Base-by-base conservation (phyloP, 1,284 basidiomycete genomes). In the Pterulicium gracile region DNA sequence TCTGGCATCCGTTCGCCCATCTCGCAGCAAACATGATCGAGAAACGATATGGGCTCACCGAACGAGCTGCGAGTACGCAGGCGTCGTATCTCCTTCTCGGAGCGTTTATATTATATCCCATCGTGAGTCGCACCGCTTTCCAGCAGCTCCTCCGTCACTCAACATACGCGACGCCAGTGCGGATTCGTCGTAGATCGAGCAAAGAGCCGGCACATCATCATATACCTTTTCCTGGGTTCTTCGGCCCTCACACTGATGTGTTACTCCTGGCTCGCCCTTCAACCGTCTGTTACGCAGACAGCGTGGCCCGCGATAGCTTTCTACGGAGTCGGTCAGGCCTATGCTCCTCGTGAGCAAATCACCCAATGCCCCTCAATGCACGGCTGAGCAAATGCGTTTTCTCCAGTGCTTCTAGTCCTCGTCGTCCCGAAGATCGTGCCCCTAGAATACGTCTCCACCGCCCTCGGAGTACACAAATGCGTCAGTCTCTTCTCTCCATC, bases 1-100 rank as follows among this genome's bases (percentile, higher is more conserved):
- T 87, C 32, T 89, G 86, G 86, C 68, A 75, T 13, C 87, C 86
- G 1, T 88, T 88, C 57, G 76, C 76, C 12, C 85, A 89, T 56
- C 75, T 89, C 40, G 75, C 80, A 14, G 71, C 87, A n/a, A 86
- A 86, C 55, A 72, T 89, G 44, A 75, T 89, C 24, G 75, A 89
- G 58, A 70, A 67, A 32, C 75, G 85, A 15, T 89, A 81, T 55
- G 53, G 66, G 24, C 59, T 88, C 47, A 58, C 70, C 0, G 87
- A 88, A 56, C 61, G 66, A 27, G 66, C 72, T 46, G 81, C 85
- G 1, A 74, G 81, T 43, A 69, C 61, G 23, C 72, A 77, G 44
- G 85, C 82, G 2, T 86, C 84, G 0, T 81, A 85, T 53, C 68
- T 88, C 19, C 68, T 88, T 7, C 77, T 72, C n/a, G 85, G 84